Conservation (phyloP, 177 flowering plant genomes). For the Telopea speciosissima region DNA sequence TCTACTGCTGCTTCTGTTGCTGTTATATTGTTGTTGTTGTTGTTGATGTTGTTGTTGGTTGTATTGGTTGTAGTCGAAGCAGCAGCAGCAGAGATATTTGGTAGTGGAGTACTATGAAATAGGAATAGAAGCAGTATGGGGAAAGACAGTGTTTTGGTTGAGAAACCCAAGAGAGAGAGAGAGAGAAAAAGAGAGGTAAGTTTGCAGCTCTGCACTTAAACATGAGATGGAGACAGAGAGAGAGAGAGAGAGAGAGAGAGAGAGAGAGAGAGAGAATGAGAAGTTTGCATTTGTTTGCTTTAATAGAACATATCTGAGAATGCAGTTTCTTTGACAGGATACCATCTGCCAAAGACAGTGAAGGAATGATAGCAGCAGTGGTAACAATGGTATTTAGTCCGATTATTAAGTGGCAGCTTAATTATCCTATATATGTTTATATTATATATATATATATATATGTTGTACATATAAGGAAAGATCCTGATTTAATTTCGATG, state of each 20-base stretch:
- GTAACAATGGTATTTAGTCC: background rate
- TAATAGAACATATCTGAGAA: slow-evolving; percentile 32
- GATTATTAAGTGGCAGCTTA: slow-evolving; percentile 5
- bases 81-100: background rate
- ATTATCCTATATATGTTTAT: too few species aligned
- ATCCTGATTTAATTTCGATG: too few species aligned
- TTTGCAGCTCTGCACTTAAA: too few species aligned
- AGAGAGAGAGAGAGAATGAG: slow-evolving; percentile 14
- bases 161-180: slow-evolving; percentile 8
- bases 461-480: too few species aligned
- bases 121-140: background rate
- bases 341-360: slow-evolving; percentile 26
- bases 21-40: too few species aligned
- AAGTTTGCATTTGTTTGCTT: slow-evolving; percentile 22
- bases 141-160: background rate
- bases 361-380: slow-evolving; percentile 12
- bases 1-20: too few species aligned
- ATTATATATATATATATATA: too few species aligned
- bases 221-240: too few species aligned
- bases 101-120: background rate
- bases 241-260: slow-evolving; percentile 1
- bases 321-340: slow-evolving; percentile 29
- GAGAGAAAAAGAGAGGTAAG: background rate
- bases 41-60: too few species aligned
- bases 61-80: too few species aligned